Evolutionary conservation across 2,329 filamentous ascomycete genomes (phyloP).

Genomic region (Claviceps sp.): DNA sequence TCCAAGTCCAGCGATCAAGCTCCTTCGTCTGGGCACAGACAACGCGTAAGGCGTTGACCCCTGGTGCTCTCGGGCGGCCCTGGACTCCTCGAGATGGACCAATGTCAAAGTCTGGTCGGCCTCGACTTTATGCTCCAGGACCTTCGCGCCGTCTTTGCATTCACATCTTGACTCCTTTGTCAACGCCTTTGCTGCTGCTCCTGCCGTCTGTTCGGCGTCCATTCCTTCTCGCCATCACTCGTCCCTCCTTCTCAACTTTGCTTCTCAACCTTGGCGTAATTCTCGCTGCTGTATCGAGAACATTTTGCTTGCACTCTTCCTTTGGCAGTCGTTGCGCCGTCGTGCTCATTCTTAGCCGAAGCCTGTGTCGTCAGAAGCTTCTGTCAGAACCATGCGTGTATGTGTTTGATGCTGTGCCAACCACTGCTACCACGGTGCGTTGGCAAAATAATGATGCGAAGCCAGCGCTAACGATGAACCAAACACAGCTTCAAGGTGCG

Average conservation of each 20-base stretch:
- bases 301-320: too few relatives aligned
- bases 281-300: too few relatives aligned
- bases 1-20: too few relatives aligned
- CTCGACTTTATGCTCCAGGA: neutral
- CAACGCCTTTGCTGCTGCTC: neutral
- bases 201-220: slow-evolving; percentile 1
- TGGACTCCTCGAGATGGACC: too few relatives aligned
- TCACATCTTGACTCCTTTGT: neutral
- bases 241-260: slow-evolving; percentile 1
- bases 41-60: too few relatives aligned
- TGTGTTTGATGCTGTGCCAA: slow-evolving; percentile 1
- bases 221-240: slow-evolving; percentile 1
- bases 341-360: too few relatives aligned
- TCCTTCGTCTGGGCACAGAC: too few relatives aligned
- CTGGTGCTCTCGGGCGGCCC: too few relatives aligned
- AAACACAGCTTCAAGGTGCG: slow-evolving; percentile 24
- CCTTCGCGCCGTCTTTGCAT: neutral
- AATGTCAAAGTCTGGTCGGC: neutral
- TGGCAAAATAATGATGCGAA: too few relatives aligned
- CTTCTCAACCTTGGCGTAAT: slow-evolving; percentile 7
- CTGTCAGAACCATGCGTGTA: slow-evolving; percentile 9
- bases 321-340: too few relatives aligned
- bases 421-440: too few relatives aligned
- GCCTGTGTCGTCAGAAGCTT: neutral
- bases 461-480: neutral